These are phyloP conservation scores for Davidsoniella virescens DNA, from an alignment of 2,329 filamentous ascomycete species.

Conservation along the genomic window DNA sequence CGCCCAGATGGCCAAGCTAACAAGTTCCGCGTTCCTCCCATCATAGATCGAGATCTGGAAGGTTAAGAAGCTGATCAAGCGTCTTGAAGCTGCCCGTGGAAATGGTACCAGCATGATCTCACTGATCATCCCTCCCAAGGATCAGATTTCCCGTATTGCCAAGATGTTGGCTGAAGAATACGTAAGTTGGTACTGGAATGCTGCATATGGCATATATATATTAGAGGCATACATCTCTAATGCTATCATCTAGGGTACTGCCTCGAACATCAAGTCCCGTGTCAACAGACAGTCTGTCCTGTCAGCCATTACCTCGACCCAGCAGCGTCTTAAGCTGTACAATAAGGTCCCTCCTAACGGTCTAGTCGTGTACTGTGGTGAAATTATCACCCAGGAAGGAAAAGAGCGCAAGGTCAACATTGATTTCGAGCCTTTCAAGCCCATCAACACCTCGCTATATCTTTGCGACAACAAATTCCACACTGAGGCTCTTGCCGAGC, in stretches of 20 bases:
- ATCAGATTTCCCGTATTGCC: conserved; percentile 85
- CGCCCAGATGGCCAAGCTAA: not conserved
- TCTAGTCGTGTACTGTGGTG: conserved; percentile 96
- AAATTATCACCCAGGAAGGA: conserved; percentile 97
- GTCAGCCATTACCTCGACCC: conserved; percentile 95
- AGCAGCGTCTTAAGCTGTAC: conserved; percentile 97
- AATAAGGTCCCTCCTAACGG: conserved; percentile 98
- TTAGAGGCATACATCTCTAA: not conserved
- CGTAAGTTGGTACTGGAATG: conserved; percentile 34
- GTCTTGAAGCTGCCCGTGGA: conserved; percentile 87
- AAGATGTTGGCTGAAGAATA: conserved; percentile 99
- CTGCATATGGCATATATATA: not conserved
- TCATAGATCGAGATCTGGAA: conserved; percentile 71
- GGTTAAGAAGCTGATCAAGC: conserved; percentile 99
- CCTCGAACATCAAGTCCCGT: conserved; percentile 98
- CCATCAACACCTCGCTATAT: conserved; percentile 98
- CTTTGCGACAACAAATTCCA: conserved; percentile 99
- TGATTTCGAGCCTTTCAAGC: conserved; percentile 99
- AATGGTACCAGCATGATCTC: conserved; percentile 99
- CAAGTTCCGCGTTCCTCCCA: not conserved
- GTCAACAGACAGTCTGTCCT: conserved; percentile 97
- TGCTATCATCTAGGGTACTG: conserved; percentile 53
- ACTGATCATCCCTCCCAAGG: conserved; percentile 96
- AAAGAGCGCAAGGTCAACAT: conserved; percentile 99
- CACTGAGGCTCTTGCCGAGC: conserved; percentile 88